Evolutionary conservation across 495 filamentous ascomycete species (phyloP).

Genomic region (Annulohypoxylon stygium): DNA sequence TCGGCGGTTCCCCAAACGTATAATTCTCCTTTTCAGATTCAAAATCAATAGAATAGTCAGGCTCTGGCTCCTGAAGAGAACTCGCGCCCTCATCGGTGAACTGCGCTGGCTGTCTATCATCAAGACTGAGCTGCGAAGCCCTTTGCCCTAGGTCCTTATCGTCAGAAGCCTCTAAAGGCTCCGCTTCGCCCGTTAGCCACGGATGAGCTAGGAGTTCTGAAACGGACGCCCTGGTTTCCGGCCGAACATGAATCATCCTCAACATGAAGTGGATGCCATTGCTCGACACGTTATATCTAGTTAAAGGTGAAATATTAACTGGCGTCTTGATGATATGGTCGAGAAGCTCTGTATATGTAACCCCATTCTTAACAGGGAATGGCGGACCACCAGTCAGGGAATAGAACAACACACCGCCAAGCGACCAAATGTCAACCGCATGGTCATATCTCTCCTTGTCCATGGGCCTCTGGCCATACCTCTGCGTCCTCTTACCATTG

Average conservation of each 20-base stretch:
- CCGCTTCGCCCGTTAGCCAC: slow-evolving; percentile 69
- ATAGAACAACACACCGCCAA: slow-evolving; percentile 90
- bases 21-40: slow-evolving; percentile 61
- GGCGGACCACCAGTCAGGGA: slow-evolving; percentile 80
- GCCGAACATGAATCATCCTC: slow-evolving; percentile 80
- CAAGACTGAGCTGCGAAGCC: slow-evolving; percentile 77
- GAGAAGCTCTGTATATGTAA: slow-evolving; percentile 73
- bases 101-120: slow-evolving; percentile 52
- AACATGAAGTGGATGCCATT: slow-evolving; percentile 77
- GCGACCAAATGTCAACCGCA: slow-evolving; percentile 94
- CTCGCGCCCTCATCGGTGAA: slow-evolving; percentile 7
- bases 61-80: slow-evolving; percentile 35
- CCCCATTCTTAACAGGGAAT: slow-evolving; percentile 73
- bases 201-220: slow-evolving; percentile 71
- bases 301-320: slow-evolving; percentile 72
- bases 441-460: slow-evolving; percentile 78
- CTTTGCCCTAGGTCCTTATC: slow-evolving; percentile 64
- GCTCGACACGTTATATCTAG: slow-evolving; percentile 68
- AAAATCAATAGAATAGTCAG: slow-evolving; percentile 46
- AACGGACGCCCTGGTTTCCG: slow-evolving; percentile 75
- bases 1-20: slow-evolving; percentile 53
- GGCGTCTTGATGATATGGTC: slow-evolving; percentile 82
- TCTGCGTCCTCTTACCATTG: slow-evolving; percentile 58
- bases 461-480: slow-evolving; percentile 51
- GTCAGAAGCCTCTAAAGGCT: slow-evolving; percentile 58